Evolutionary conservation across 192 early-diverging fungal species (phyloP), one percentile per base, ranked within the genome.

Genomic region (Lobosporangium transversale): DNA sequence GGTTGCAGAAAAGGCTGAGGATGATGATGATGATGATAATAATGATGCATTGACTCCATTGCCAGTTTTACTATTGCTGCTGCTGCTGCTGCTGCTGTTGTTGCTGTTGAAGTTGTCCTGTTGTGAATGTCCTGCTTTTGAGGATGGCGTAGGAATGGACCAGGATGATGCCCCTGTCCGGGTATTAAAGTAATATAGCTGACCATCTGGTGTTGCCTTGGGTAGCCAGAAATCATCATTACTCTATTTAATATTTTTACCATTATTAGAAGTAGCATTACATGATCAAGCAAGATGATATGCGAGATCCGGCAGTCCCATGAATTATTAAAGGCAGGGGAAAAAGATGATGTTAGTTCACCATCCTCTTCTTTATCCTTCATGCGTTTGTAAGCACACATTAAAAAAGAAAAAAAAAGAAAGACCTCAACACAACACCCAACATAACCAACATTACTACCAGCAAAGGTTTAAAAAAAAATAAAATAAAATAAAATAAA

Each of bases 141-240:
- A 35, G 26, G 66, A 43, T n/a, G 68, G 44, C 20, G 55, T 61
- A 18, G 68, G 52, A n/a, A 70, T 70, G 43, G 68, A 68, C 87
- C 85, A 88, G 43, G 81, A 84, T 12, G 83, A 79, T 29, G 85
- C 70, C 11, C 75, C 70, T n/a, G 85, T 88, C 20, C 83, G 45
- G 43, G 56, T 62, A 78, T 88, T 81, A 55, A 81, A 86, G 61
- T 86, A 86, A 31, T 82, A 88, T 15, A 84, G 49, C 20, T 63
- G 62, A 2, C 82, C 82, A 33, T 85, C 80, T 9, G 68, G 58
- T 36, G 82, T 70, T 15, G 51, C 60, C 43, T 81, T 78, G 43
- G 68, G 51, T 35, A 83, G 44, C 81, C 81, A 83, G 0, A 62
- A 45, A 31, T 70, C 68, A 15, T 70, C 68, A 29, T n/a, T 57